Percentiles rank a stretch among this genome's conserved stretches.
Evolutionary conservation across 2,329 filamentous ascomycete genomes (phyloP).

Genomic region (Pseudogymnoascus sp.): DNA sequence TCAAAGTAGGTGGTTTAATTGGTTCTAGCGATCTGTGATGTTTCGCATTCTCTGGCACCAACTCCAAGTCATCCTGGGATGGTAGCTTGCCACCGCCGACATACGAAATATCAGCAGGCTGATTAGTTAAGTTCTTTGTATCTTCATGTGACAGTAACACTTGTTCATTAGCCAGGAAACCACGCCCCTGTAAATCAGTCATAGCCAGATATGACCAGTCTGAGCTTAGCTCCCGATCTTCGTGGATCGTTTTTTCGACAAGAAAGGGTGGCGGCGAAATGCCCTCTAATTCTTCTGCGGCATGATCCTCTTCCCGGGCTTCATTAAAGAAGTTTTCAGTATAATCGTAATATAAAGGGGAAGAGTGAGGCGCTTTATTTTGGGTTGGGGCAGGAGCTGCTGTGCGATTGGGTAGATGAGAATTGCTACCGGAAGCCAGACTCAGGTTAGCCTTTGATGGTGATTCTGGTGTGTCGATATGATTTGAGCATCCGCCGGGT

Average conservation of each 20-base stretch:
- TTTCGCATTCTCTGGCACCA: background rate
- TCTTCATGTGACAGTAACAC: background rate
- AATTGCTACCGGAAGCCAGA: background rate
- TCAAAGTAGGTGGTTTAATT: background rate
- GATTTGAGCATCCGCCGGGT: background rate
- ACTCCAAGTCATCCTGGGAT: background rate
- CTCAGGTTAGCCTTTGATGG: background rate
- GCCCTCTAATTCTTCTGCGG: slow-evolving; percentile 13
- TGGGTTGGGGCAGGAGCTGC: background rate
- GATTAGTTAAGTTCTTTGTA: background rate
- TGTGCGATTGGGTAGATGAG: background rate
- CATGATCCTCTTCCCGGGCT: background rate
- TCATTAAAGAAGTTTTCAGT: slow-evolving; percentile 29
- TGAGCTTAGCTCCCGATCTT: slow-evolving; percentile 23
- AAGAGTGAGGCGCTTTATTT: slow-evolving; percentile 11
- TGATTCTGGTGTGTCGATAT: background rate
- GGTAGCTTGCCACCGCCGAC: background rate
- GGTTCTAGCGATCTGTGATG: background rate
- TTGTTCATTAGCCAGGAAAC: background rate
- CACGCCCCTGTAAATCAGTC: slow-evolving; percentile 3
- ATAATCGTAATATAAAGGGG: slow-evolving; percentile 30
- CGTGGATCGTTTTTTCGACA: slow-evolving; percentile 25
- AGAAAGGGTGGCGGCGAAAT: slow-evolving; percentile 23
- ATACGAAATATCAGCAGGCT: background rate
- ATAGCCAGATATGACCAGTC: slow-evolving; percentile 12